A percentile compares a stretch with the other conserved stretches of the same genome.
phyloP scores from a whole-genome alignment of 331 rosid genomes.

The Ulmus americana region DNA sequence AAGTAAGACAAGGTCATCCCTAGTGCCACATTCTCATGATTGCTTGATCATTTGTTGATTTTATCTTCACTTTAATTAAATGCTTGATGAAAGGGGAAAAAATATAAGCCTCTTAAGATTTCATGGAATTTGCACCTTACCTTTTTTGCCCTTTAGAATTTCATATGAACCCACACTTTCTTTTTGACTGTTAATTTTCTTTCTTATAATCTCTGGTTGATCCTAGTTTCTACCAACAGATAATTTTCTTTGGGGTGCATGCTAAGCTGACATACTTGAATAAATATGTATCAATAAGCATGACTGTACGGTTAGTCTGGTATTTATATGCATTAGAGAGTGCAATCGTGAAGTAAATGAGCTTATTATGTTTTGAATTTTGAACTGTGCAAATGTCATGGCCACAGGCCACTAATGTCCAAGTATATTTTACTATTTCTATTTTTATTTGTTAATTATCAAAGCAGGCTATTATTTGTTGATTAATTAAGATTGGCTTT shows the following conservation, averaged over 20 bases:
- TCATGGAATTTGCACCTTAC: neutral
- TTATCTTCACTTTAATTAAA: too few species aligned
- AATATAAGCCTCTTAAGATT: too few species aligned
- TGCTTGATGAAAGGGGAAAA: too few species aligned
- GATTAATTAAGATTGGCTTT: slow-evolving; percentile 8
- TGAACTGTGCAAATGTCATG: too few species aligned
- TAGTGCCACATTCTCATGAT: neutral
- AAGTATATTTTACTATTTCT: neutral
- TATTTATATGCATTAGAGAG: neutral
- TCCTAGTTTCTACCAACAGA: neutral
- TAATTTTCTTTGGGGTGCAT: neutral
- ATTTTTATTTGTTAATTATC: neutral
- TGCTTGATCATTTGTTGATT: too few species aligned
- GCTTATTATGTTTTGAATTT: neutral
- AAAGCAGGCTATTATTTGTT: neutral
- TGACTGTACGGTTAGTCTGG: neutral
- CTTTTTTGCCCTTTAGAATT: too few species aligned
- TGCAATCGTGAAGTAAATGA: slow-evolving; percentile 1
- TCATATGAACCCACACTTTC: too few species aligned
- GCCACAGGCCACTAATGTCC: too few species aligned
- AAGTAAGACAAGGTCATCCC: neutral
- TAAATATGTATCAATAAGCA: neutral
- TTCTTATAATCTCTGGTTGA: neutral
- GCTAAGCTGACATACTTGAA: neutral
- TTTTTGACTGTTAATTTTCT: too few species aligned